Evolutionary conservation across 495 filamentous ascomycete genomes (phyloP).

Genomic region (Aspergillus funiculosus): DNA sequence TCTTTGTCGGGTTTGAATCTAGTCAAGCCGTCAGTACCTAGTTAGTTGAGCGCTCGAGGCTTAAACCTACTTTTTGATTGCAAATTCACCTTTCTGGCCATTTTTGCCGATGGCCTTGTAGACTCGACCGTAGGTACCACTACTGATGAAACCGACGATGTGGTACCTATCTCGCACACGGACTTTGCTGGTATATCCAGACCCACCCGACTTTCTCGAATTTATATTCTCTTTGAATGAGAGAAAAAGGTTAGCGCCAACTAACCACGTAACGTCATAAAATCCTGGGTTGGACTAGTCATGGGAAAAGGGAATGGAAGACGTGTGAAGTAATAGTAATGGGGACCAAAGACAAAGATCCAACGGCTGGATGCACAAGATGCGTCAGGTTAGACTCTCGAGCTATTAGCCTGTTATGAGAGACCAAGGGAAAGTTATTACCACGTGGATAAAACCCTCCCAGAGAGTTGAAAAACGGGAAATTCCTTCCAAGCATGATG

Average conservation of each 20-base stretch:
- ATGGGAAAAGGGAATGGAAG: neutral
- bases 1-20: slow-evolving; percentile 99
- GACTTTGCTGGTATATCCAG: slow-evolving; percentile 75
- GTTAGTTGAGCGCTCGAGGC: neutral
- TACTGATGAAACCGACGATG: slow-evolving; percentile 96
- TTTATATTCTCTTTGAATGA: slow-evolving; percentile 31
- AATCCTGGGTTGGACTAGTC: too few relatives aligned
- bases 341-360: neutral
- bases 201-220: slow-evolving; percentile 37
- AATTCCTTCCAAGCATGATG: slow-evolving; percentile 42
- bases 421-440: slow-evolving; percentile 35
- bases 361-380: too few relatives aligned
- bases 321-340: neutral
- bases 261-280: too few relatives aligned
- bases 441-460: slow-evolving; percentile 46
- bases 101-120: slow-evolving; percentile 89
- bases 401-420: slow-evolving; percentile 9
- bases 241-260: slow-evolving; percentile 6
- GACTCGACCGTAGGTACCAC: slow-evolving; percentile 96
- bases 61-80: slow-evolving; percentile 76
- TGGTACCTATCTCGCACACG: slow-evolving; percentile 87
- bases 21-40: slow-evolving; percentile 16
- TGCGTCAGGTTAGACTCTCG: slow-evolving; percentile 6
- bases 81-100: slow-evolving; percentile 71
- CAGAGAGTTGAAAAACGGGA: slow-evolving; percentile 38